Percentiles rank a stretch among this genome's conserved stretches.
Conservation (phyloP, 225 moss, liverwort and hornwort species). For the Asterella californica region DNA sequence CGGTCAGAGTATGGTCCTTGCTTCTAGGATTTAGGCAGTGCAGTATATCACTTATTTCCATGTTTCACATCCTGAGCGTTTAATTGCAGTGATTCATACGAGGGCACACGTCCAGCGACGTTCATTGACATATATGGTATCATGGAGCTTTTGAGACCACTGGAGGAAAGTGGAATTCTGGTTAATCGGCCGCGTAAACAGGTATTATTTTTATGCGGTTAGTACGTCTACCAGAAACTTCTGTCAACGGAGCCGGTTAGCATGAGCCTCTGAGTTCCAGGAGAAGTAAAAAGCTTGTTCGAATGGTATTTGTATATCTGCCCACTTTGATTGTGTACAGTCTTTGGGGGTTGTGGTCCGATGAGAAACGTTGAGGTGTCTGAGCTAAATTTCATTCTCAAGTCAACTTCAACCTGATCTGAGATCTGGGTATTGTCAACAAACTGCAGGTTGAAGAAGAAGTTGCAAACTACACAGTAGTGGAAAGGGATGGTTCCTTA, state of each 20-base stretch:
- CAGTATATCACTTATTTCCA: neutral
- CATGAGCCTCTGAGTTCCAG: neutral
- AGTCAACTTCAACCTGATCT: neutral
- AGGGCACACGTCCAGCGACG: slow-evolving; percentile 79
- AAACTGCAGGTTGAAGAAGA: slow-evolving; percentile 67
- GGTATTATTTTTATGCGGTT: slow-evolving; percentile 31
- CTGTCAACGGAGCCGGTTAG: neutral
- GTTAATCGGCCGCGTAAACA: slow-evolving; percentile 82
- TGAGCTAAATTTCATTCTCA: neutral
- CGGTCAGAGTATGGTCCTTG: neutral
- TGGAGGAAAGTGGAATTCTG: slow-evolving; percentile 81
- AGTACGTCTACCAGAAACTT: neutral
- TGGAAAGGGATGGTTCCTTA: slow-evolving; percentile 87
- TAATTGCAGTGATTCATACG: slow-evolving; percentile 74
- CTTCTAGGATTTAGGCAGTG: neutral
- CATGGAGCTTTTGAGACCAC: slow-evolving; percentile 74
- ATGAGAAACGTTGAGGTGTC: too few species aligned
- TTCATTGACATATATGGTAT: slow-evolving; percentile 60
- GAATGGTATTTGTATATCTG: too few species aligned
- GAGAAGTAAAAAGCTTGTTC: neutral
- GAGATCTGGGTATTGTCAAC: neutral
- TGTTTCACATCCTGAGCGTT: neutral
- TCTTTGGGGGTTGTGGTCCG: too few species aligned
- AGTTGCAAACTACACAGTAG: slow-evolving; percentile 71
- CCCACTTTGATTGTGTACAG: too few species aligned